These are phyloP conservation scores for Phytophthora tubulina DNA, from an alignment of 352 stramenopile genomes.

Conservation along the genomic window DNA sequence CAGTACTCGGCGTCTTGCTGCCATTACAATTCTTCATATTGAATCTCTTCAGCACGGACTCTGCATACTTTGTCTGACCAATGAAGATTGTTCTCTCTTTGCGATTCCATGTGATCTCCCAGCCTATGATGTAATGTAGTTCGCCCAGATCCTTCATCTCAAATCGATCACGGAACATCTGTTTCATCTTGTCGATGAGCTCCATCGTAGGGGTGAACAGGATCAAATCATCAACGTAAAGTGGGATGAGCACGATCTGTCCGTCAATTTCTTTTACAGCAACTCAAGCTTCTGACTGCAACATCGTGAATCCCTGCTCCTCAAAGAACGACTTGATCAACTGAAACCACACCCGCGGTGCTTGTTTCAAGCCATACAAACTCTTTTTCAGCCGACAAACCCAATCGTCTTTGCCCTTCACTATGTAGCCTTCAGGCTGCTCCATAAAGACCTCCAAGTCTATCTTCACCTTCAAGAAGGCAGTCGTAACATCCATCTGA, in stretches of 20 bases:
- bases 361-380: background rate
- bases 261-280: constrained; percentile 22
- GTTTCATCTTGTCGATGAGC: constrained; percentile 20
- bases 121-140: constrained; percentile 35
- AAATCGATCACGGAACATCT: constrained; percentile 17
- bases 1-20: constrained; percentile 7
- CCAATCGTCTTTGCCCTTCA: too few relatives aligned
- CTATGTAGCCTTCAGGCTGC: too few relatives aligned
- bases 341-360: background rate
- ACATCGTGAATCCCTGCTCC: constrained; percentile 15
- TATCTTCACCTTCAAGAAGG: too few relatives aligned
- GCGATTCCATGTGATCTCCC: constrained; percentile 28
- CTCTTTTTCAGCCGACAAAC: background rate
- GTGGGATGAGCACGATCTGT: constrained; percentile 24
- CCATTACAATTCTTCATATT: constrained; percentile 31
- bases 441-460: too few relatives aligned
- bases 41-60: constrained; percentile 25
- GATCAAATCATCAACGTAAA: constrained; percentile 40
- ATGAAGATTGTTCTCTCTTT: constrained; percentile 22
- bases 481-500: background rate
- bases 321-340: constrained; percentile 27
- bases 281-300: constrained; percentile 6
- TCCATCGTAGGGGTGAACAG: constrained; percentile 29
- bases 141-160: constrained; percentile 35
- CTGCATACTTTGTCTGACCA: constrained; percentile 27